Evolutionary conservation across 2,329 filamentous ascomycete genomes (phyloP), one percentile per base, ranked within the genome.

Genomic region (Xylaria sp.): DNA sequence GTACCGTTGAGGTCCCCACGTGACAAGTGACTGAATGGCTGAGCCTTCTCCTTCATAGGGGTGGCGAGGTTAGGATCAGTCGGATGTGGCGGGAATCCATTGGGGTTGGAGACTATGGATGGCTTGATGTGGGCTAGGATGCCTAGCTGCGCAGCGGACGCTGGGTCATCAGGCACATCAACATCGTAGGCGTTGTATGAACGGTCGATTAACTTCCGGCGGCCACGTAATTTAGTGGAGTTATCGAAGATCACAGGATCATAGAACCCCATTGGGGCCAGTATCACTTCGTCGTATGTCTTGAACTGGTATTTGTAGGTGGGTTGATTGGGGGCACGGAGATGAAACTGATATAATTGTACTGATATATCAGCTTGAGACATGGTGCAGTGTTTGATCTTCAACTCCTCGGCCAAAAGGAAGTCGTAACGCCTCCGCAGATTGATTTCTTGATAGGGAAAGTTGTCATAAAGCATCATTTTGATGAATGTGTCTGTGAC

Each of bases 381-480:
- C 86, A 98, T 89, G 2, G 93, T 97, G 75, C 92, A 96, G 73
- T 92, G 90, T 74, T 93, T 96, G 70, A 90, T 91, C 81, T 99
- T 99, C 62, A 99, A 82, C 79, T 99, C 95, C 77, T 99, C 95
- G 1, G 94, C 94, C 23, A 99, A 83, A 38, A 98, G 79, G 69
- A 94, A 97, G 75, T 99, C 95, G 72, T 97, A 96, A 50, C 95
- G 87, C 57, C 93, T 86, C 75, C 88, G 89, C 28, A 99, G 82
- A 74, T 99, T 97, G 78, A 99, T 96, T 19, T 97, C 94, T 50
- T 90, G 86, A 75, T 99, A 99, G 4, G 96, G 94, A 71, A 99
- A 97, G 71, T 95, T 91, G 75, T 97, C 94, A 77, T 91, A 93
- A 2, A 99, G 86, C 90, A 98, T 93, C 94, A 98, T 98, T 79